These are phyloP conservation scores for Microbotryum scabiosae DNA, from an alignment of 1,284 basidiomycete genomes.

Conservation along the genomic window DNA sequence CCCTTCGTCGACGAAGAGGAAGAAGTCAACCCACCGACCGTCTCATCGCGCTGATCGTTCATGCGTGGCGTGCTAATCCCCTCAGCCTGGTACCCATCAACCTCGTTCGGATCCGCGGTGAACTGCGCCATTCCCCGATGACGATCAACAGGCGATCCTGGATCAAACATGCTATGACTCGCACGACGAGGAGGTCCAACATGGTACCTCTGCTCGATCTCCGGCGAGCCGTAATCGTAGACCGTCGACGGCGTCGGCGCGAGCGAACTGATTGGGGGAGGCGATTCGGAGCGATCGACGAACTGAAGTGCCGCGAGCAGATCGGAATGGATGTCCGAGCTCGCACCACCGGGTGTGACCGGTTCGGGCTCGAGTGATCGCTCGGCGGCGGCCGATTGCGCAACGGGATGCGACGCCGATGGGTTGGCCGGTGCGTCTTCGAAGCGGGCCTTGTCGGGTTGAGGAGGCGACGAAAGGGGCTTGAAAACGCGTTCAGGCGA, in stretches of 20 bases:
- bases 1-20: not conserved
- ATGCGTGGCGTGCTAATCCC: too few species aligned
- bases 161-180: too few species aligned
- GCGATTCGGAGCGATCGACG: slow-evolving; percentile 21
- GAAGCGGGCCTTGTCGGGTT: not conserved
- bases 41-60: not conserved
- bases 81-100: too few species aligned
- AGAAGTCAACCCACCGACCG: not conserved
- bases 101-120: too few species aligned
- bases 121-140: too few species aligned
- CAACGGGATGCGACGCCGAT: not conserved
- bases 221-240: too few species aligned
- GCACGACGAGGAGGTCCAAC: slow-evolving; percentile 15
- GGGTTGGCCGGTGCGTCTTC: not conserved
- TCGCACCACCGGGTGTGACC: not conserved
- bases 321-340: slow-evolving; percentile 21
- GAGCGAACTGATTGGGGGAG: slow-evolving; percentile 1
- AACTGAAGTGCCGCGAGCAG: slow-evolving; percentile 27
- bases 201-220: slow-evolving; percentile 1
- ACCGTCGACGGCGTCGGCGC: slow-evolving; percentile 10
- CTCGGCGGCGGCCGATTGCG: not conserved
- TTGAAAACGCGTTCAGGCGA: not conserved
- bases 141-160: too few species aligned
- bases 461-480: not conserved
- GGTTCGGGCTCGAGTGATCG: not conserved